These are phyloP conservation scores for Pinus taeda DNA, from an alignment of 75 land plant species.

Conservation along the genomic window DNA sequence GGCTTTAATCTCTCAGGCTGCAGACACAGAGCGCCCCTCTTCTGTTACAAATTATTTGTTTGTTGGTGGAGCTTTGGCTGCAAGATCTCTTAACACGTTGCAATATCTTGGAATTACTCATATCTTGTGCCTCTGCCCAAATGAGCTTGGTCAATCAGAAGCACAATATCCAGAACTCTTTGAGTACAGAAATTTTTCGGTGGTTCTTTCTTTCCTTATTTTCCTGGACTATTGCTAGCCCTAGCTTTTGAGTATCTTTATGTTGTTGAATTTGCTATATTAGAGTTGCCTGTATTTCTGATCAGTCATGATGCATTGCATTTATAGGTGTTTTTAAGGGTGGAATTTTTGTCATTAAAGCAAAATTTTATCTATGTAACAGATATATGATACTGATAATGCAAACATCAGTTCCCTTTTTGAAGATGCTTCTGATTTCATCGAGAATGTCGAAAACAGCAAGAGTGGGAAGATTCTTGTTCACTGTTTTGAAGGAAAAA, in stretches of 20 bases:
- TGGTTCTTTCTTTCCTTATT: constrained; percentile 15
- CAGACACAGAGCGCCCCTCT: constrained; percentile 87
- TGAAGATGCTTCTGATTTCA: constrained; percentile 67
- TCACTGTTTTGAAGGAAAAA: constrained; percentile 98
- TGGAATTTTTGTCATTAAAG: background rate
- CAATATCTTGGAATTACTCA: constrained; percentile 86
- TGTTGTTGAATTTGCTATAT: background rate
- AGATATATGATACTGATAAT: constrained; percentile 84
- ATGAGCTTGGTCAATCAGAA: constrained; percentile 81
- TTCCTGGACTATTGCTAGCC: background rate
- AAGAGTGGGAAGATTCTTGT: constrained; percentile 70
- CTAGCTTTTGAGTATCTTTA: background rate
- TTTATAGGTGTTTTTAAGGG: too few relatives aligned
- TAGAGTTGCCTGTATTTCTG: background rate
- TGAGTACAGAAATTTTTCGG: constrained; percentile 67
- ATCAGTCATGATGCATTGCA: background rate
- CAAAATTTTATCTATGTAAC: constrained; percentile 10
- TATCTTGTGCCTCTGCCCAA: constrained; percentile 88
- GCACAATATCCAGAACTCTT: constrained; percentile 67
- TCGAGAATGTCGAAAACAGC: constrained; percentile 51
- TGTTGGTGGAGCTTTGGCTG: constrained; percentile 93
- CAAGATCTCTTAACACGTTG: constrained; percentile 80
- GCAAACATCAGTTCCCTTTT: constrained; percentile 68
- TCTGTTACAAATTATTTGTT: constrained; percentile 51
- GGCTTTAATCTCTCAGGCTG: constrained; percentile 77